Conservation (phyloP, 1,284 basidiomycete species). For the Anthracocystis setariae region DNA sequence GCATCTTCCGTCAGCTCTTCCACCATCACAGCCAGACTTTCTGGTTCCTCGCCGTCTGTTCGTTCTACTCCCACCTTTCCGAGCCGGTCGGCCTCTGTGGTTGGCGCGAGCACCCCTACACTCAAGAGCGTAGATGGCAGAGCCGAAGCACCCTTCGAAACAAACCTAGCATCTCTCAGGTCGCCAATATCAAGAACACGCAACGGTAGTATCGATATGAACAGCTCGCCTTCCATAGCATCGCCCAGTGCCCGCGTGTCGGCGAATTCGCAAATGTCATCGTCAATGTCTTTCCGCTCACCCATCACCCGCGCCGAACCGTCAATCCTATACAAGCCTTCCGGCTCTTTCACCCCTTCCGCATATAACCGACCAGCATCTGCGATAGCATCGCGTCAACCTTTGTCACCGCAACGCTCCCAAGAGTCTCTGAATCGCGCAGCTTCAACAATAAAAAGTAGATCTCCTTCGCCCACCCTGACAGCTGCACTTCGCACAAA, state of each 20-base stretch:
- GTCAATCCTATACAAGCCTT: conserved; percentile 20
- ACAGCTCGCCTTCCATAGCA: conserved; percentile 9
- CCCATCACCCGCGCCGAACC: conserved; percentile 24
- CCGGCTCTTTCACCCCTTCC: conserved; percentile 4
- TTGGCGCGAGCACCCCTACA: conserved; percentile 12
- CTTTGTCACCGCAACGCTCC: conserved; percentile 26
- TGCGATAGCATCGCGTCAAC: conserved; percentile 11
- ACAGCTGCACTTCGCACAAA: not conserved
- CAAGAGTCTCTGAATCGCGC: conserved; percentile 19
- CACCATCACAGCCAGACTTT: conserved; percentile 24
- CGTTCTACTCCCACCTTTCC: conserved; percentile 23
- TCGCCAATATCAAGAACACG: conserved; percentile 21
- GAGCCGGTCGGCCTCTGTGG: conserved; percentile 25
- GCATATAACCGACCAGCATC: conserved; percentile 15
- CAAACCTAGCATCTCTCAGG: conserved; percentile 20
- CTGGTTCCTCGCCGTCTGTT: conserved; percentile 30
- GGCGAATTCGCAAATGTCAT: conserved; percentile 13
- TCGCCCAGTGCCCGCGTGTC: conserved; percentile 9
- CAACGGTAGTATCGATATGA: conserved; percentile 31
- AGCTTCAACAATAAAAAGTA: conserved; percentile 1
- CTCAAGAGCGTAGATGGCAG: conserved; percentile 21
- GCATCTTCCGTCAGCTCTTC: conserved; percentile 15
- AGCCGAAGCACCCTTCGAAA: conserved; percentile 15
- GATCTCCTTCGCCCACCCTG: conserved; percentile 12
- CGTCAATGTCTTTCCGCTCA: conserved; percentile 15